Conservation (phyloP, 306 rosid genomes). For the Cucumis sativus region DNA sequence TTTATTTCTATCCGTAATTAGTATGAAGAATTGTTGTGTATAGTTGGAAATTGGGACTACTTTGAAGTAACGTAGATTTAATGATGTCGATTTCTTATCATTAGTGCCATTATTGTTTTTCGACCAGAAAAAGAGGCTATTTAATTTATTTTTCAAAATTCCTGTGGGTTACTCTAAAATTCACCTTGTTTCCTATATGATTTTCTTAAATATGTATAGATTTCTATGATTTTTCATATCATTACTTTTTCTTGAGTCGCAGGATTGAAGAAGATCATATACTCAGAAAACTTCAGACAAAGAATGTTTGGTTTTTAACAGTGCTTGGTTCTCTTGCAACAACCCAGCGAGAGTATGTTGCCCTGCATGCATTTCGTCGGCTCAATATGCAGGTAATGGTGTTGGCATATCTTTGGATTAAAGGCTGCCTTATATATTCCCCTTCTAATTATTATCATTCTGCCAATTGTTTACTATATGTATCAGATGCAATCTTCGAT, state of each 20-base stretch:
- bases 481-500: conserved; percentile 94
- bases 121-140: background rate
- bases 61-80: background rate
- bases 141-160: background rate
- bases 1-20: background rate
- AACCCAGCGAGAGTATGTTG: conserved; percentile 89
- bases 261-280: conserved; percentile 77
- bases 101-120: background rate
- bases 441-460: background rate
- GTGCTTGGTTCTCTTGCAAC: conserved; percentile 98
- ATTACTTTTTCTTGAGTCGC: conserved; percentile 5
- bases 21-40: background rate
- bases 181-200: background rate
- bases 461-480: conserved; percentile 8
- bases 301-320: conserved; percentile 72
- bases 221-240: conserved; percentile 11
- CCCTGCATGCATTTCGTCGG: conserved; percentile 96
- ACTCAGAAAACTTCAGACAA: conserved; percentile 61
- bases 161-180: background rate
- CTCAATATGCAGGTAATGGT: conserved; percentile 69
- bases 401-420: background rate
- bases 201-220: background rate
- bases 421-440: background rate
- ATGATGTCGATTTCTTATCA: background rate
- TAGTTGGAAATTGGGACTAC: background rate